Evolutionary conservation across 2,329 filamentous ascomycete genomes (phyloP).

Genomic region (Apiospora rasikravindrae): DNA sequence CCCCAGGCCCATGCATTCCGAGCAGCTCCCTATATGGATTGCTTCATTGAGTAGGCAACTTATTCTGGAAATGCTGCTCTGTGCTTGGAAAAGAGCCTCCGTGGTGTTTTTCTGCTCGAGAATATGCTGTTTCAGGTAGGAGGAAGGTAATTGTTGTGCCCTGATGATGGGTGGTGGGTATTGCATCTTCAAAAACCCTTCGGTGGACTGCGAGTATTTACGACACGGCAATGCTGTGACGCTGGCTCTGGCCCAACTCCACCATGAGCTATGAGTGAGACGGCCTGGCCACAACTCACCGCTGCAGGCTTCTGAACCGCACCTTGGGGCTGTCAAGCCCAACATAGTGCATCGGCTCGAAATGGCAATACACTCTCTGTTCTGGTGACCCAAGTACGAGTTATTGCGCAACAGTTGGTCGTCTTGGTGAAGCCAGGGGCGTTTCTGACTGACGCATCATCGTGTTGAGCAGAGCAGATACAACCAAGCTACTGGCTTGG

Average conservation of each 20-base stretch:
- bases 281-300: conserved; percentile 1
- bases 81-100: not conserved
- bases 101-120: not conserved
- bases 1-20: not conserved
- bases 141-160: conserved; percentile 3
- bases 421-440: not conserved
- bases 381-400: not conserved
- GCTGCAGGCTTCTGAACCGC: conserved; percentile 10
- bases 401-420: not conserved
- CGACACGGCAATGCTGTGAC: conserved; percentile 8
- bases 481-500: not conserved
- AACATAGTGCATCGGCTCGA: not conserved
- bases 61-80: not conserved
- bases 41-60: not conserved
- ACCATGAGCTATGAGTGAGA: conserved; percentile 4
- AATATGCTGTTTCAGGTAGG: conserved; percentile 8
- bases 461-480: conserved; percentile 1
- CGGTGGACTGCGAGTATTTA: conserved; percentile 14
- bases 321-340: not conserved
- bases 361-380: not conserved
- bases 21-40: not conserved
- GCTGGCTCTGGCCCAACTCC: conserved; percentile 12
- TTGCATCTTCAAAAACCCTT: not conserved
- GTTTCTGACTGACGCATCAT: not conserved
- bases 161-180: conserved; percentile 15